A percentile compares a stretch with the other conserved stretches of the same genome.
phyloP scores from a whole-genome alignment of 1,139 yeast species.

The Yamadazyma blattariae region DNA sequence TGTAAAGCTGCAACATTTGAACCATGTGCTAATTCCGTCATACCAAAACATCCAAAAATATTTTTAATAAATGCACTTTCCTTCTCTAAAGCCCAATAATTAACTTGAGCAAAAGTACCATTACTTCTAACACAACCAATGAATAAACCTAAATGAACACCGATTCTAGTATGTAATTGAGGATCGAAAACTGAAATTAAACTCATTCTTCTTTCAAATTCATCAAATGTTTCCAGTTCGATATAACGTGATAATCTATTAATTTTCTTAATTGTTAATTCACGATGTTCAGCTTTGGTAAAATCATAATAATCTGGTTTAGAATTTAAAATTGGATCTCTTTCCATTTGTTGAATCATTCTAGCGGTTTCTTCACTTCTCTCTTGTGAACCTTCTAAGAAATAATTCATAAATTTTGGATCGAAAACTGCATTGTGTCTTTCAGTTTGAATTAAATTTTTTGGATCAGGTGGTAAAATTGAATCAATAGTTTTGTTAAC shows the following conservation, averaged over 20 bases:
- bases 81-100: conserved; percentile 73
- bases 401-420: conserved; percentile 44
- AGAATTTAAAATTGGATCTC: conserved; percentile 46
- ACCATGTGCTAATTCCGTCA: conserved; percentile 95
- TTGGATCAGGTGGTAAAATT: conserved; percentile 34
- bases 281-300: conserved; percentile 41
- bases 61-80: conserved; percentile 67
- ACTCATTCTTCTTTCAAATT: conserved; percentile 42
- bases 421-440: conserved; percentile 35
- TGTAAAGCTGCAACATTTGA: conserved; percentile 90
- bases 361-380: conserved; percentile 32
- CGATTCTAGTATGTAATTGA: conserved; percentile 49
- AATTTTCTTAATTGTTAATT: conserved; percentile 41
- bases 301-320: conserved; percentile 38
- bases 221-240: conserved; percentile 40
- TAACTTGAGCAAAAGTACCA: conserved; percentile 51
- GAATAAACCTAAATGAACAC: conserved; percentile 50
- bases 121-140: conserved; percentile 47
- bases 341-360: conserved; percentile 45
- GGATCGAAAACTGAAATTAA: conserved; percentile 48
- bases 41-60: conserved; percentile 87
- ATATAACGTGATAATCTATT: conserved; percentile 43
- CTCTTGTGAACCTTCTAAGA: conserved; percentile 42
- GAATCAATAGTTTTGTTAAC: conserved; percentile 15
- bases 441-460: conserved; percentile 33